Evolutionary conservation across 441 rosid genomes (phyloP).

Genomic region (Pelargonium cotyledonis): DNA sequence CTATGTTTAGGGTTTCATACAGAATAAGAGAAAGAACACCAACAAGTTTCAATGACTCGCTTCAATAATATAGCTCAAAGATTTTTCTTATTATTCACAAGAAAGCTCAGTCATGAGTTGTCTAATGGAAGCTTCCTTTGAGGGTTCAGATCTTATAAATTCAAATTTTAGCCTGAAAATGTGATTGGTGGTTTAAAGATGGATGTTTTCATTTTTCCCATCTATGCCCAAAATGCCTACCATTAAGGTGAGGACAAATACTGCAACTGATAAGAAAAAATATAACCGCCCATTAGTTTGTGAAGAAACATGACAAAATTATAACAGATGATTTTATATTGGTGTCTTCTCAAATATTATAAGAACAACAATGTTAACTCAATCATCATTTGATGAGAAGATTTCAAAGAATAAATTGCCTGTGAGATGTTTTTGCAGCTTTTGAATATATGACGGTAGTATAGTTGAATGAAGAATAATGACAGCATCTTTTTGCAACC

Average conservation of each 20-base stretch:
- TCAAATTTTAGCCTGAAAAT: too few species aligned
- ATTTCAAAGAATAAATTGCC: constrained; percentile 31
- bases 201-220: too few species aligned
- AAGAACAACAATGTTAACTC: constrained; percentile 7
- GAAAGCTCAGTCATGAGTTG: not conserved
- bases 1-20: too few species aligned
- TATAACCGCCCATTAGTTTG: not conserved
- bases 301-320: not conserved
- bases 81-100: not conserved
- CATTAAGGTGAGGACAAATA: too few species aligned
- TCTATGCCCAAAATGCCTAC: too few species aligned
- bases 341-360: not conserved
- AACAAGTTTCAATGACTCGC: too few species aligned
- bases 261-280: too few species aligned
- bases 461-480: constrained; percentile 57
- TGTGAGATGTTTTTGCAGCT: constrained; percentile 50
- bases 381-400: constrained; percentile 8
- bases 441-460: constrained; percentile 43
- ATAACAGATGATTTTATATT: not conserved
- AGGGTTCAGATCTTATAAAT: not conserved
- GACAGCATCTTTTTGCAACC: constrained; percentile 46
- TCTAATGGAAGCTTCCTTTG: not conserved
- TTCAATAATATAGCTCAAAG: too few species aligned
- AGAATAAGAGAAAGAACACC: too few species aligned
- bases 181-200: too few species aligned